phyloP scores from a whole-genome alignment of 164 flowering plant genomes.

The Santalum album region DNA sequence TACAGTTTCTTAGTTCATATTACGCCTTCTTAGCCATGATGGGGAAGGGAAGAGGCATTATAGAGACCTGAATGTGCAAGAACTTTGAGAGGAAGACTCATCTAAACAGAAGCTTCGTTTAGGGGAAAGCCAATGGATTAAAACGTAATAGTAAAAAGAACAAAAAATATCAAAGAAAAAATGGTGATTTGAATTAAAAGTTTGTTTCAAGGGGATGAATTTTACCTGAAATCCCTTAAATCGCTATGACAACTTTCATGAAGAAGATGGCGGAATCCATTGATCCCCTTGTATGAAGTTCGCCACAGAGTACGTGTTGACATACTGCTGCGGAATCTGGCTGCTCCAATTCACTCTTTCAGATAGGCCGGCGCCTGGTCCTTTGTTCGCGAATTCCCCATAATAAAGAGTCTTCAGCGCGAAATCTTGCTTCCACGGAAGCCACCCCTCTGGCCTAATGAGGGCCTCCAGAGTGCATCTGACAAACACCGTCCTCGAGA shows the following conservation, averaged over 20 bases:
- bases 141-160: too few species aligned
- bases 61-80: too few species aligned
- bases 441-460: conserved; percentile 57
- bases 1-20: too few species aligned
- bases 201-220: too few species aligned
- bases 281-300: conserved; percentile 76
- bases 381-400: conserved; percentile 64
- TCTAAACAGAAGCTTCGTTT: too few species aligned
- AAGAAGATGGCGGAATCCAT: conserved; percentile 42
- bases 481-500: conserved; percentile 66
- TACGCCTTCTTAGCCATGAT: too few species aligned
- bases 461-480: conserved; percentile 36
- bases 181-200: too few species aligned
- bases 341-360: conserved; percentile 74
- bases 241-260: neutral
- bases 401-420: conserved; percentile 63
- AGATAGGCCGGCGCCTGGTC: conserved; percentile 38
- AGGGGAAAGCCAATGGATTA: too few species aligned
- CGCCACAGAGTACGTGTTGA: conserved; percentile 42
- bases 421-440: conserved; percentile 70
- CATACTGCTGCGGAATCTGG: conserved; percentile 53
- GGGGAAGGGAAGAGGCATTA: too few species aligned
- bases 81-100: too few species aligned
- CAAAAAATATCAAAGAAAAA: too few species aligned
- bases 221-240: too few species aligned